These are phyloP conservation scores for Backusella tarrabulga DNA, from an alignment of 192 early-diverging fungal species.

Conservation along the genomic window DNA sequence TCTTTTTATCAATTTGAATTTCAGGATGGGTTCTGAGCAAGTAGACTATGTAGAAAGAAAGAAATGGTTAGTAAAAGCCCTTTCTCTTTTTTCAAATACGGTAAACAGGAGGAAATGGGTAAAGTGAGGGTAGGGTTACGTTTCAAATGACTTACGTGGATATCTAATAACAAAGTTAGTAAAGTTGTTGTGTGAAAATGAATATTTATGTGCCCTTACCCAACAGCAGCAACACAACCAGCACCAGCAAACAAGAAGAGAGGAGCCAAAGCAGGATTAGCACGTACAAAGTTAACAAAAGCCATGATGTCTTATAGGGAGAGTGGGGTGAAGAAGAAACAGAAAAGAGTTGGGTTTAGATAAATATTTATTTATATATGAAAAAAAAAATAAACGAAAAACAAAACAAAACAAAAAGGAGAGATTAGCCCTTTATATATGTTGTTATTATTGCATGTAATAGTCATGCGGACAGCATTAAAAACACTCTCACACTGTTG, in stretches of 20 bases:
- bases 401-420: background rate
- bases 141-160: constrained; percentile 15
- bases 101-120: background rate
- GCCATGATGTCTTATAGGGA: constrained; percentile 16
- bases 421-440: background rate
- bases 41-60: background rate
- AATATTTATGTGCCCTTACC: constrained; percentile 1
- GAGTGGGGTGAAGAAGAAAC: constrained; percentile 2
- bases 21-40: constrained; percentile 19
- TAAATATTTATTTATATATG: background rate
- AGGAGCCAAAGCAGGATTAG: constrained; percentile 32
- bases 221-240: constrained; percentile 26
- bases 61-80: background rate
- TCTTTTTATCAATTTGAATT: constrained; percentile 14
- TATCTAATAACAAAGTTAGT: constrained; percentile 2
- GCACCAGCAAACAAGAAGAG: constrained; percentile 30
- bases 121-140: background rate
- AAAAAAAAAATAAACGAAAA: background rate
- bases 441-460: background rate
- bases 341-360: background rate
- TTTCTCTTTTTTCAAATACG: background rate
- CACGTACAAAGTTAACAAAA: constrained; percentile 20
- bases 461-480: constrained; percentile 3
- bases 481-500: constrained; percentile 8
- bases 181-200: background rate